A percentile compares a stretch with the other conserved stretches of the same genome.
Evolutionary conservation across 1,139 yeast genomes (phyloP).

Genomic region (Saccharomycopsis hybrid): DNA sequence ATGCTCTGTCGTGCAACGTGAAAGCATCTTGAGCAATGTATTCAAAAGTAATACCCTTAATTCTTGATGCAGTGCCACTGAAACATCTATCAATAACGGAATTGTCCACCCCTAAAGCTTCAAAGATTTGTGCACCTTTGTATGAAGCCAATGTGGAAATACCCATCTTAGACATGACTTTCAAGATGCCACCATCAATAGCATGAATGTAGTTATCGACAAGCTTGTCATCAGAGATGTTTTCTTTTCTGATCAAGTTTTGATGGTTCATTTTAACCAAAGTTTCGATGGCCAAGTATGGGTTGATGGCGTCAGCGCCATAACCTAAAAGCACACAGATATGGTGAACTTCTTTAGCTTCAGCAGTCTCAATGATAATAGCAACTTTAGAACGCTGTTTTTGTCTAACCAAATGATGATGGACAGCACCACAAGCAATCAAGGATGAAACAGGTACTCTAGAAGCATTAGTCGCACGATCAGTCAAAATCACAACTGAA

Average conservation of each 20-base stretch:
- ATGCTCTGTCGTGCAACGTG: conserved; percentile 88
- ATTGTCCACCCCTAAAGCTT: conserved; percentile 92
- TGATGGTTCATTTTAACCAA: conserved; percentile 79
- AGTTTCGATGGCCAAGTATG: conserved; percentile 89
- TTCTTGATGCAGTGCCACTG: conserved; percentile 96
- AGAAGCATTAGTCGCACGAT: conserved; percentile 50
- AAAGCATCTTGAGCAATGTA: conserved; percentile 96
- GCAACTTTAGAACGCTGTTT: conserved; percentile 97
- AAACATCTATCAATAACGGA: conserved; percentile 93
- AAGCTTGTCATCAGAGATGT: conserved; percentile 51
- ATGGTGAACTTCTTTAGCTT: conserved; percentile 97
- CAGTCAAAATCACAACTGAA: conserved; percentile 73
- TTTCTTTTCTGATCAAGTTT: conserved; percentile 58
- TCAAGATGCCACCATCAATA: conserved; percentile 83
- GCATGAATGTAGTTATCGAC: conserved; percentile 75
- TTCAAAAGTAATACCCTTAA: conserved; percentile 91
- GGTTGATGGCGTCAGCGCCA: conserved; percentile 96
- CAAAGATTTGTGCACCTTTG: conserved; percentile 98
- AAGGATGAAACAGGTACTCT: conserved; percentile 83
- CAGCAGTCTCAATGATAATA: conserved; percentile 84
- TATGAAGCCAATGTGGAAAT: conserved; percentile 94
- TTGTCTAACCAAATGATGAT: conserved; percentile 91
- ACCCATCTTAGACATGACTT: conserved; percentile 99
- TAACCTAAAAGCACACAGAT: conserved; percentile 91
- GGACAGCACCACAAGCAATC: conserved; percentile 95